Base-by-base conservation (phyloP, 768 basidiomycete genomes). In the Neoboletus subvelutipes region DNA sequence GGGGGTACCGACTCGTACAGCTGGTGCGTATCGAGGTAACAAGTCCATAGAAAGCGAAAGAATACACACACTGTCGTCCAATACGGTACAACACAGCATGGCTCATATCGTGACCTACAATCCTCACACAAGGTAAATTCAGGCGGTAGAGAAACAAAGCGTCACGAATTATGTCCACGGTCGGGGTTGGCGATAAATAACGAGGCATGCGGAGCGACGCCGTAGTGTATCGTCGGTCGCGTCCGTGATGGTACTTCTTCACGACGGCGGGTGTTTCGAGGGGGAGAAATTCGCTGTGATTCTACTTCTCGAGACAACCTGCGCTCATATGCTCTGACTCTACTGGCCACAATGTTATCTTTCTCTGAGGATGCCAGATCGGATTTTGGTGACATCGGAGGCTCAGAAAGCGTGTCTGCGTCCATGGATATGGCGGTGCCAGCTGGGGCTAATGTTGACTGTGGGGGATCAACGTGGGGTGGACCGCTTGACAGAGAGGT, bases 171-270 rank as follows among this genome's bases (percentile, higher is more conserved):
- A 42, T 45, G 46, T 50, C 57, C 55, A 42, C 54, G 51, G 56
- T 68, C 67, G 37, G 90, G 89, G 71, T 92, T 92, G 24, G 87
- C 87, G 50, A 92, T 78, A 62, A 83, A 92, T 31, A 92, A 76
- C 59, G 83, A 82, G 20, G 81, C 72, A 57, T 81, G 79, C 24
- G 83, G 83, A 36, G 79, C 84, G 34, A 91, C 77, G 13, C 88
- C 88, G 67, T 91, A 92, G 28, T 80, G 77, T 37, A 84, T 75
- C 42, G 68, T 70, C 50, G 72, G 61, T 50, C 74, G 71, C 50
- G 74, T 71, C 65, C 72, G 77, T 57, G 68, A 74, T 47, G 74
- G 65, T 55, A 71, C 69, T 64, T 77, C 78, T 64, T 81, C 80
- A 50, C 61, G 71, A 50, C 71, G 73, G 64, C 70, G 78, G 20